Evolutionary conservation across 306 rosid genomes (phyloP).

Genomic region (Casuarina equisetifolia): DNA sequence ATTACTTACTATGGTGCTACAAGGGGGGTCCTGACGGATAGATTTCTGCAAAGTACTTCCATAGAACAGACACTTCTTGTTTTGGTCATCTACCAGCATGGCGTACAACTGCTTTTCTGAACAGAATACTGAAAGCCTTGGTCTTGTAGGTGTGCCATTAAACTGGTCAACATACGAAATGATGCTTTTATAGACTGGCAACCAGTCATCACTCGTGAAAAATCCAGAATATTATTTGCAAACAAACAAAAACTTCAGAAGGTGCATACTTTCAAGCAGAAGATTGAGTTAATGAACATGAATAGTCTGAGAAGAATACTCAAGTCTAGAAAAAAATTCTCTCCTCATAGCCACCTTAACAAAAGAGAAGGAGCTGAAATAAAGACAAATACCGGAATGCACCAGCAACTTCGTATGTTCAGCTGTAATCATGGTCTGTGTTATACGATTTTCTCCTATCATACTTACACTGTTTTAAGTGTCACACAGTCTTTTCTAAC

Average conservation of each 20-base stretch:
- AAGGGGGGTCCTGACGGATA: slow-evolving; percentile 45
- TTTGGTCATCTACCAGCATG: slow-evolving; percentile 85
- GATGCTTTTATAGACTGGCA: not conserved
- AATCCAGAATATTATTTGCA: not conserved
- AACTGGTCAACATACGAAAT: slow-evolving; percentile 43
- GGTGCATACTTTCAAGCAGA: not conserved
- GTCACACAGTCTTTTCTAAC: not conserved
- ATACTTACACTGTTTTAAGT: not conserved
- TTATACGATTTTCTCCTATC: not conserved
- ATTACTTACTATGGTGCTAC: slow-evolving; percentile 57
- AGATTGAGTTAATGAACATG: not conserved
- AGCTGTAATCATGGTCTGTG: not conserved
- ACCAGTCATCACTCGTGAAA: not conserved
- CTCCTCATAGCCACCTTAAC: not conserved
- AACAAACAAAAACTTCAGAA: not conserved
- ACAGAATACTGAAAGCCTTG: slow-evolving; percentile 93
- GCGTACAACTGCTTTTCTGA: slow-evolving; percentile 85
- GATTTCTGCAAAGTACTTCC: slow-evolving; percentile 83
- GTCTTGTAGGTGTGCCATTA: slow-evolving; percentile 68
- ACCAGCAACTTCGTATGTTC: not conserved
- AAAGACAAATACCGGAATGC: not conserved
- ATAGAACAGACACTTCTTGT: slow-evolving; percentile 76
- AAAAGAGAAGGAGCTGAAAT: slow-evolving; percentile 1
- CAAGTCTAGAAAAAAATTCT: not conserved
- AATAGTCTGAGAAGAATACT: not conserved